phyloP scores from a whole-genome alignment of 1,284 basidiomycete genomes.

The Cystobasidium slooffiae region DNA sequence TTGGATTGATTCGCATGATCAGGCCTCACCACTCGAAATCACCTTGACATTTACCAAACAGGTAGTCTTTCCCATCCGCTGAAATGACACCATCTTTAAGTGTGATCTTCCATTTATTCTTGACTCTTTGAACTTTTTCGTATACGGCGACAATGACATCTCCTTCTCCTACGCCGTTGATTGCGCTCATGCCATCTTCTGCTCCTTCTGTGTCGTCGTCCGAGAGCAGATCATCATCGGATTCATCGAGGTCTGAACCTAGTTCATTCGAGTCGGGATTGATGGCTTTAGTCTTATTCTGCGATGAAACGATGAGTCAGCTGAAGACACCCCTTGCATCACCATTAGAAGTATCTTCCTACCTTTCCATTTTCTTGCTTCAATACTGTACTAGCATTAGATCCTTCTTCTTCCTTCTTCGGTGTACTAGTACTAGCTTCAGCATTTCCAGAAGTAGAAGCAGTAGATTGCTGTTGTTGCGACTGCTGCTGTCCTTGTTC shows the following conservation, averaged over 20 bases:
- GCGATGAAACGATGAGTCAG: background rate
- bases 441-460: slow-evolving; percentile 8
- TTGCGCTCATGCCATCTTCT: slow-evolving; percentile 59
- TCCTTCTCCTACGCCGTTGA: slow-evolving; percentile 62
- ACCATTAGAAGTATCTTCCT: background rate
- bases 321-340: no score
- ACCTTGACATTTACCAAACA: slow-evolving; percentile 88
- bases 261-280: slow-evolving; percentile 75
- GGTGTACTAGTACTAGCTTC: background rate
- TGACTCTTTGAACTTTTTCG: slow-evolving; percentile 92
- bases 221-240: slow-evolving; percentile 67
- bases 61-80: slow-evolving; percentile 94
- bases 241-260: slow-evolving; percentile 94
- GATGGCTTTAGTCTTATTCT: slow-evolving; percentile 50
- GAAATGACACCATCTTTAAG: slow-evolving; percentile 98
- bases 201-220: slow-evolving; percentile 74
- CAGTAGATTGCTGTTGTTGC: slow-evolving; percentile 16
- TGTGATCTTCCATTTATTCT: slow-evolving; percentile 99
- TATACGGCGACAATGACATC: slow-evolving; percentile 99
- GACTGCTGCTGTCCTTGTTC: slow-evolving; percentile 18
- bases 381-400: background rate
- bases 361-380: slow-evolving; percentile 25
- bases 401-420: slow-evolving; percentile 18
- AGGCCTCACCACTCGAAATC: slow-evolving; percentile 44
- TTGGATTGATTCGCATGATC: no score